A percentile compares a stretch with the other conserved stretches of the same genome.
These are phyloP conservation scores for Ceratobasidium sp. DNA, from an alignment of 1,284 basidiomycete species.

Conservation along the genomic window DNA sequence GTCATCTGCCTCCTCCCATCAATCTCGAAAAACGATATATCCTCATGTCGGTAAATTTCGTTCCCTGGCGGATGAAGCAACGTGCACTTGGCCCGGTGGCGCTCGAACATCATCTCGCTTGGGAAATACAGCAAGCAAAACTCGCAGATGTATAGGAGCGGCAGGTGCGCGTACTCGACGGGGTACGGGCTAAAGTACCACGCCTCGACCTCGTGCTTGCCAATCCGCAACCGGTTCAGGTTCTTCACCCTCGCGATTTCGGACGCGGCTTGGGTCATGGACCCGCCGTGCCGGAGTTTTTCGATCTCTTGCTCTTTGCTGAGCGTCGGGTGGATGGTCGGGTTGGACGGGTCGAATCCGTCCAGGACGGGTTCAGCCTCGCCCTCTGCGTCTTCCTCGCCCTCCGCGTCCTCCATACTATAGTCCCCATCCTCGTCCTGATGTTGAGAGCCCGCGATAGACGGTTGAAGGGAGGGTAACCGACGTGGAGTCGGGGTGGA, in stretches of 20 bases:
- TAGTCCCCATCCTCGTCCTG: slow-evolving; percentile 59
- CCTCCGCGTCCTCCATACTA: slow-evolving; percentile 46
- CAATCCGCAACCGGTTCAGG: slow-evolving; percentile 95
- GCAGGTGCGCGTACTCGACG: slow-evolving; percentile 94
- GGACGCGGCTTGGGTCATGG: slow-evolving; percentile 98
- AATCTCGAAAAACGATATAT: slow-evolving; percentile 98
- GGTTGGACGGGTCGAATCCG: slow-evolving; percentile 54
- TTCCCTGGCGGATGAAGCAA: slow-evolving; percentile 97
- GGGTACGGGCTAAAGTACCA: slow-evolving; percentile 99
- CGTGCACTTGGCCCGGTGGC: slow-evolving; percentile 91
- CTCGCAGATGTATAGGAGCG: slow-evolving; percentile 96
- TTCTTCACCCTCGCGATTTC: slow-evolving; percentile 99
- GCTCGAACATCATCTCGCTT: slow-evolving; percentile 82
- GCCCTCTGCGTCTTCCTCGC: slow-evolving; percentile 51
- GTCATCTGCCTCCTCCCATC: slow-evolving; percentile 95
- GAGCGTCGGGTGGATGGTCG: slow-evolving; percentile 51
- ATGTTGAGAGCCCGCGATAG: slow-evolving; percentile 22
- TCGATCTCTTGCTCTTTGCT: slow-evolving; percentile 98
- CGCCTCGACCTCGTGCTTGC: slow-evolving; percentile 93
- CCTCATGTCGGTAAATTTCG: slow-evolving; percentile 97
- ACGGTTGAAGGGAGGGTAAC: slow-evolving; percentile 39
- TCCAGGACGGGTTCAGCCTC: slow-evolving; percentile 56
- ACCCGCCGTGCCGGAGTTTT: slow-evolving; percentile 95
- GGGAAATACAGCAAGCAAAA: slow-evolving; percentile 94
- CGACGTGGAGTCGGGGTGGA: slow-evolving; percentile 30